These are phyloP conservation scores for Acacia concinna DNA, from an alignment of 331 rosid genomes.

Conservation along the genomic window DNA sequence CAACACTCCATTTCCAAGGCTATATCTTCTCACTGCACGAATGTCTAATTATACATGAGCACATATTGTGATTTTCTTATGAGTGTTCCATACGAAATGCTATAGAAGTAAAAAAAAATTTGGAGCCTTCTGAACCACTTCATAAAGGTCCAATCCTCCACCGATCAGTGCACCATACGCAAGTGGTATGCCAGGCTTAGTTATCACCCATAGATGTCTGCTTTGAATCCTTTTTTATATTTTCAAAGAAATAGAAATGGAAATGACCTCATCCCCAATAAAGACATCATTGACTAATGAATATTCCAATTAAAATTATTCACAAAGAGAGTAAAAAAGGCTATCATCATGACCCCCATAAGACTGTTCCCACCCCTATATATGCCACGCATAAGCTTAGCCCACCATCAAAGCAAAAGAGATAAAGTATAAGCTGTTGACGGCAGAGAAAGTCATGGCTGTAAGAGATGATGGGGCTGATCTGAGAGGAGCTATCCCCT, in stretches of 20 bases:
- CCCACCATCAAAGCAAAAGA: conserved; percentile 9
- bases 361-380: conserved; percentile 5
- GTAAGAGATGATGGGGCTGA: conserved; percentile 29
- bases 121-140: conserved; percentile 30
- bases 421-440: not conserved
- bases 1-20: conserved; percentile 23
- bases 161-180: not conserved
- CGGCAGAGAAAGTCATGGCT: conserved; percentile 34
- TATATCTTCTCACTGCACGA: conserved; percentile 7
- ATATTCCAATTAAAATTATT: conserved; percentile 33
- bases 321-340: conserved; percentile 30
- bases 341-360: conserved; percentile 39
- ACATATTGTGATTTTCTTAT: not conserved
- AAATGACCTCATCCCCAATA: conserved; percentile 22
- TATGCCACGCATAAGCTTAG: not conserved
- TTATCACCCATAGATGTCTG: not conserved
- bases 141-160: not conserved
- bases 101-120: not conserved
- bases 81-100: not conserved
- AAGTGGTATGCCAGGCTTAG: conserved; percentile 6
- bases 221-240: not conserved
- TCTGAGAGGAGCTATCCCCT: conserved; percentile 23
- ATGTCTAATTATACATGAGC: not conserved
- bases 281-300: not conserved
- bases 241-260: conserved; percentile 39